A percentile compares a stretch with the other conserved stretches of the same genome.
phyloP scores from a whole-genome alignment of 176 grass and related monocot species.

The Hordeum vulgare region MorexV3_pseudomolecules_assembly NC_058518.1:387037369-387037868 shows the following conservation, averaged over 20 bases:
- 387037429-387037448: conserved; percentile 96
- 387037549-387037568: conserved; percentile 92
- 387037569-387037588: conserved; percentile 77
- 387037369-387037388: not conserved
- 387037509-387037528: conserved; percentile 93
- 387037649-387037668: conserved; percentile 91
- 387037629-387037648: conserved; percentile 76
- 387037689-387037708: conserved; percentile 76
- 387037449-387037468: conserved; percentile 98
- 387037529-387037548: conserved; percentile 92
- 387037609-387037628: conserved; percentile 43
- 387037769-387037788: not conserved
- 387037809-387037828: not conserved
- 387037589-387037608: conserved; percentile 72
- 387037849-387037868: not conserved
- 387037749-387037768: not conserved
- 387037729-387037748: not conserved
- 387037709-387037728: not conserved
- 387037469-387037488: conserved; percentile 93
- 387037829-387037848: not conserved
- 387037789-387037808: conserved; percentile 23
- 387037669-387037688: conserved; percentile 85
- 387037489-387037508: conserved; percentile 93
- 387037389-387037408: not conserved
- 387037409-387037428: not conserved